phyloP scores from a whole-genome alignment of 169 alveolate genomes.

The Plasmodium fragile region DNA sequence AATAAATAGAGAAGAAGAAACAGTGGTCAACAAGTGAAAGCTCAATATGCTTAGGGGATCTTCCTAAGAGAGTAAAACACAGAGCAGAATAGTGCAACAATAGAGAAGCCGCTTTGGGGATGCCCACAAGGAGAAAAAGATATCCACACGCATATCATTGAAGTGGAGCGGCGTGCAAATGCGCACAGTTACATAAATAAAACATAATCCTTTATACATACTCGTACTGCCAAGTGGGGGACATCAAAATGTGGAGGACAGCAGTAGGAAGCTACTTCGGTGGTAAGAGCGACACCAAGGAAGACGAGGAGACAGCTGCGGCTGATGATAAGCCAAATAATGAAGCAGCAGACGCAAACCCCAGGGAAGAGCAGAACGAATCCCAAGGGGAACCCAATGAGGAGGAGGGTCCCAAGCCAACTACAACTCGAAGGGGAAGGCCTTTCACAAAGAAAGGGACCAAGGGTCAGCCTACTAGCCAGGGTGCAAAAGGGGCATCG shows the following conservation, averaged over 20 bases:
- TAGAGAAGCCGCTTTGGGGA: neutral
- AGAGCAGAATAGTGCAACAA: conserved; percentile 1
- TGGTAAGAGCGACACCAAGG: neutral
- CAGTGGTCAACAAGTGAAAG: neutral
- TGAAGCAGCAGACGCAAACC: neutral
- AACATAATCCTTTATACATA: neutral
- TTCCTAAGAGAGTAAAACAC: neutral
- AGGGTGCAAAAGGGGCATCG: neutral
- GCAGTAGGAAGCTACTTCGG: conserved; percentile 43
- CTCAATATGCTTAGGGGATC: neutral
- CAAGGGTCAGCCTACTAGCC: neutral
- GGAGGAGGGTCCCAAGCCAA: neutral
- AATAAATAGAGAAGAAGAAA: neutral
- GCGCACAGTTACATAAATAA: neutral
- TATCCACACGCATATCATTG: neutral
- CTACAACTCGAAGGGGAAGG: conserved; percentile 4
- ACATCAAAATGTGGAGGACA: conserved; percentile 16
- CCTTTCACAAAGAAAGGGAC: neutral
- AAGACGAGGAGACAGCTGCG: neutral
- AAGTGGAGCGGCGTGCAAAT: neutral
- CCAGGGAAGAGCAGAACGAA: neutral
- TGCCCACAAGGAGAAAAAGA: neutral
- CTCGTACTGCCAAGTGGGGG: neutral
- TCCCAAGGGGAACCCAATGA: neutral
- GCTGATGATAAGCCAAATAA: neutral